A percentile compares a stretch with the other conserved stretches of the same genome.
Conservation (phyloP, 331 rosid species). For the Dryas integrifolia region DNA sequence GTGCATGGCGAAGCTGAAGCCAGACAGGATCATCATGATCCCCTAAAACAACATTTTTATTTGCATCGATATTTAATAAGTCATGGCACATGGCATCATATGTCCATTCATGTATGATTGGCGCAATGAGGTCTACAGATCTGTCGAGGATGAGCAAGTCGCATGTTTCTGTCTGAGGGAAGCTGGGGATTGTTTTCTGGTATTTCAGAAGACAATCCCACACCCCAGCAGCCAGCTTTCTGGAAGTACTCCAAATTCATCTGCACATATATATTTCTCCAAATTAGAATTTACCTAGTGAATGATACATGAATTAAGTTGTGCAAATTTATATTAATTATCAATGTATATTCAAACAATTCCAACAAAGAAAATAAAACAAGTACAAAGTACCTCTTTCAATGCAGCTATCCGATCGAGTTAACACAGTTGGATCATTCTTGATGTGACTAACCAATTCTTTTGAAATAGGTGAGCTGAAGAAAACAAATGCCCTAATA, state of each 20-base stretch:
- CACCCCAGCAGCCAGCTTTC: conserved; percentile 92
- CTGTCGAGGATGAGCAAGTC: conserved; percentile 95
- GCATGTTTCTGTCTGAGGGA: conserved; percentile 92
- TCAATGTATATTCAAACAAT: conserved; percentile 21
- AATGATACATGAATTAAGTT: background rate
- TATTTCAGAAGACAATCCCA: conserved; percentile 85
- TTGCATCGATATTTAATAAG: conserved; percentile 86
- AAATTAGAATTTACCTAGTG: conserved; percentile 28
- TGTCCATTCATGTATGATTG: conserved; percentile 97
- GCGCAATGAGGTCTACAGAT: conserved; percentile 94
- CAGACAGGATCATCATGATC: no score
- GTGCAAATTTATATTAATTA: background rate
- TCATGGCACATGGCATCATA: conserved; percentile 98
- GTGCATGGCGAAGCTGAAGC: conserved; percentile 72
- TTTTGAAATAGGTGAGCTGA: conserved; percentile 76
- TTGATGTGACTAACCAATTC: conserved; percentile 70
- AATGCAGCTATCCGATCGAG: conserved; percentile 84
- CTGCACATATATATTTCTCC: conserved; percentile 48
- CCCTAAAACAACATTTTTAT: conserved; percentile 50
- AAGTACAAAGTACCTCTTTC: conserved; percentile 59
- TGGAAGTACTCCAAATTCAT: conserved; percentile 96
- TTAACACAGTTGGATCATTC: conserved; percentile 62
- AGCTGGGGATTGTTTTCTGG: conserved; percentile 67
- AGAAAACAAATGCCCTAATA: conserved; percentile 87
- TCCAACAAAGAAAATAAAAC: conserved; percentile 7